phyloP scores from a whole-genome alignment of 2,329 filamentous ascomycete species.

The Sporothrix brunneoviolacea region DNA sequence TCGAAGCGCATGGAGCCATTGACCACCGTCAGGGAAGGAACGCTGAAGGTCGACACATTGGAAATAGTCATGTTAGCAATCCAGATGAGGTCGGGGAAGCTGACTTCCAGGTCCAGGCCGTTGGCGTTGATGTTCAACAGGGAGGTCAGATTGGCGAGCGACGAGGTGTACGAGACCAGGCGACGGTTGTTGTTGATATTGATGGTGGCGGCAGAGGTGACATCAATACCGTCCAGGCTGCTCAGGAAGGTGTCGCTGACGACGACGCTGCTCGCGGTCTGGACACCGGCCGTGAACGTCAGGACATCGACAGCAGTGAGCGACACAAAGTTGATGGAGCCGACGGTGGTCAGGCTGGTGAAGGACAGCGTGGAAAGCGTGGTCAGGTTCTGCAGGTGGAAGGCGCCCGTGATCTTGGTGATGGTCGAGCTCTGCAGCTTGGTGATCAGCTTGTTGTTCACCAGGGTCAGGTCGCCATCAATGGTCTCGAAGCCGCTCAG shows the following conservation, averaged over 20 bases:
- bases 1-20: slow-evolving; percentile 80
- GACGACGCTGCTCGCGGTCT: slow-evolving; percentile 58
- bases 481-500: slow-evolving; percentile 55
- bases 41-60: slow-evolving; percentile 67
- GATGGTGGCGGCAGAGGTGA: slow-evolving; percentile 64
- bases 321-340: slow-evolving; percentile 63
- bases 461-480: slow-evolving; percentile 49
- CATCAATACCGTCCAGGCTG: slow-evolving; percentile 72
- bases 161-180: slow-evolving; percentile 68
- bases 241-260: slow-evolving; percentile 84
- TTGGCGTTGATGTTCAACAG: slow-evolving; percentile 73
- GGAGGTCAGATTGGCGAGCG: slow-evolving; percentile 67
- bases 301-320: slow-evolving; percentile 54
- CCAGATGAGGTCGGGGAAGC: slow-evolving; percentile 70
- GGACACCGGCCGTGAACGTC: slow-evolving; percentile 48
- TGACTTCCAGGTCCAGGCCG: slow-evolving; percentile 61
- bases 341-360: slow-evolving; percentile 56
- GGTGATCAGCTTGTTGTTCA: slow-evolving; percentile 56
- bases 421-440: slow-evolving; percentile 57
- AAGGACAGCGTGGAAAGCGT: slow-evolving; percentile 63
- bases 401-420: slow-evolving; percentile 58
- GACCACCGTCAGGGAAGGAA: slow-evolving; percentile 66
- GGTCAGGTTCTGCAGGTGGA: slow-evolving; percentile 63
- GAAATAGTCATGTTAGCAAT: slow-evolving; percentile 76
- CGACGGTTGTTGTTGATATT: slow-evolving; percentile 87